A percentile compares a stretch with the other conserved stretches of the same genome.
Evolutionary conservation across 2,329 filamentous ascomycete species (phyloP).

Genomic region (Metarhizium album): DNA sequence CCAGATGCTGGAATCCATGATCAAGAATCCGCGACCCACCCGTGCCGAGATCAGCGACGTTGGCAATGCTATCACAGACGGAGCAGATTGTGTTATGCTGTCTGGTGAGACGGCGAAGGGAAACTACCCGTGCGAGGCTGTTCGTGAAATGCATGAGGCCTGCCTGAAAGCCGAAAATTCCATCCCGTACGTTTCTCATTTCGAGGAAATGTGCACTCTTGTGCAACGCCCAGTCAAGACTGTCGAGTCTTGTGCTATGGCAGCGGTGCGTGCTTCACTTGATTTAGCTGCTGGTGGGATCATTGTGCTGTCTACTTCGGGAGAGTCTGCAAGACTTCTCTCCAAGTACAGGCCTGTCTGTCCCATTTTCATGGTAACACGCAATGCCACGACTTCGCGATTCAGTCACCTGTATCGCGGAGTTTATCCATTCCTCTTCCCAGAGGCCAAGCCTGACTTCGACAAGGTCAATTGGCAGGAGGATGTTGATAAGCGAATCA

Average conservation of each 20-base stretch:
- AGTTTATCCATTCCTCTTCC: slow-evolving; percentile 95
- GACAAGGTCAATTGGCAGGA: slow-evolving; percentile 91
- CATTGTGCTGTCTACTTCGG: slow-evolving; percentile 90
- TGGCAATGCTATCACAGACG: slow-evolving; percentile 94
- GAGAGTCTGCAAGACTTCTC: slow-evolving; percentile 85
- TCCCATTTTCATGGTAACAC: slow-evolving; percentile 98
- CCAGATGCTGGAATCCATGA: slow-evolving; percentile 99
- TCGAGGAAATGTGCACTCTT: slow-evolving; percentile 84
- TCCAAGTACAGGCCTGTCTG: slow-evolving; percentile 98
- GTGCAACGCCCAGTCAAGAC: slow-evolving; percentile 76
- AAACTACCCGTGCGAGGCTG: slow-evolving; percentile 82
- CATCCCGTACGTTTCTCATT: slow-evolving; percentile 93
- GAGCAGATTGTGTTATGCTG: slow-evolving; percentile 98
- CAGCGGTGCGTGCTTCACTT: slow-evolving; percentile 86
- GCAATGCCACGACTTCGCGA: slow-evolving; percentile 71
- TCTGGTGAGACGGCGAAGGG: slow-evolving; percentile 99
- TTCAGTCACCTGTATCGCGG: slow-evolving; percentile 95
- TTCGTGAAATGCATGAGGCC: slow-evolving; percentile 96
- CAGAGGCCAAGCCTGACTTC: slow-evolving; percentile 91
- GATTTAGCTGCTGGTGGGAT: slow-evolving; percentile 96
- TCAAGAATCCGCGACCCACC: slow-evolving; percentile 97
- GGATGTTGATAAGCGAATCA: slow-evolving; percentile 94
- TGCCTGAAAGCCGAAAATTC: slow-evolving; percentile 95
- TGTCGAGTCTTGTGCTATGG: slow-evolving; percentile 92
- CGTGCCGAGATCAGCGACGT: slow-evolving; percentile 98